phyloP scores from a whole-genome alignment of 257 asterid species.

The Nicotiana knightiana region DNA sequence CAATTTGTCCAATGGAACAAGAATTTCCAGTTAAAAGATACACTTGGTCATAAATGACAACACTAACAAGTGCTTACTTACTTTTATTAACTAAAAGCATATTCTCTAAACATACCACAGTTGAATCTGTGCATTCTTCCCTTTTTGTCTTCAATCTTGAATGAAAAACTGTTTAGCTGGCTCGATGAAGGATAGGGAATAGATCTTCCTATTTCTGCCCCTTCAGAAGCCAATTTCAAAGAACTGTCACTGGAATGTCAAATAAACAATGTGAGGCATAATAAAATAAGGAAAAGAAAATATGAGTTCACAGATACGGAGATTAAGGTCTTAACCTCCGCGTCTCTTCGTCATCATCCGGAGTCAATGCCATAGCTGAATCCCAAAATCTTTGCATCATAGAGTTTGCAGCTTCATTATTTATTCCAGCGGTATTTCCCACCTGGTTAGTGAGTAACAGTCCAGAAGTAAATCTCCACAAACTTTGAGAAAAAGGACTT shows the following conservation, averaged over 20 bases:
- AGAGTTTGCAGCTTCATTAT: slow-evolving; percentile 56
- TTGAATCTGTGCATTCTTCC: slow-evolving; percentile 89
- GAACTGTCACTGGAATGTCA: slow-evolving; percentile 59
- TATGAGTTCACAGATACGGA: background rate
- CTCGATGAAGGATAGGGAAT: slow-evolving; percentile 47
- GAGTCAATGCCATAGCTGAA: slow-evolving; percentile 80
- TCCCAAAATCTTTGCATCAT: slow-evolving; percentile 98
- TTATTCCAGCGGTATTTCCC: slow-evolving; percentile 66
- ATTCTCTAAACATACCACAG: slow-evolving; percentile 43
- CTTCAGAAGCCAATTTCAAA: slow-evolving; percentile 77
- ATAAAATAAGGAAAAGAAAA: slow-evolving; percentile 11
- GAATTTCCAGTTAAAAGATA: background rate
- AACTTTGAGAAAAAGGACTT: background rate
- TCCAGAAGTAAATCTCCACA: background rate
- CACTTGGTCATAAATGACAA: background rate
- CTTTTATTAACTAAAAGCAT: background rate
- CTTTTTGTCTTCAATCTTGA: slow-evolving; percentile 81
- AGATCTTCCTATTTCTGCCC: slow-evolving; percentile 60
- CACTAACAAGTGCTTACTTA: background rate
- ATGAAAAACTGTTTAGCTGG: slow-evolving; percentile 48
- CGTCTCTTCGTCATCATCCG: slow-evolving; percentile 79
- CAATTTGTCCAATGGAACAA: background rate
- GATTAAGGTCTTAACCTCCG: slow-evolving; percentile 40
- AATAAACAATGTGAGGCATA: slow-evolving; percentile 15
- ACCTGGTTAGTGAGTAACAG: slow-evolving; percentile 40